These are phyloP conservation scores for Lasiodiplodia citricola DNA, from an alignment of 2,329 filamentous ascomycete genomes.

Conservation along the genomic window DNA sequence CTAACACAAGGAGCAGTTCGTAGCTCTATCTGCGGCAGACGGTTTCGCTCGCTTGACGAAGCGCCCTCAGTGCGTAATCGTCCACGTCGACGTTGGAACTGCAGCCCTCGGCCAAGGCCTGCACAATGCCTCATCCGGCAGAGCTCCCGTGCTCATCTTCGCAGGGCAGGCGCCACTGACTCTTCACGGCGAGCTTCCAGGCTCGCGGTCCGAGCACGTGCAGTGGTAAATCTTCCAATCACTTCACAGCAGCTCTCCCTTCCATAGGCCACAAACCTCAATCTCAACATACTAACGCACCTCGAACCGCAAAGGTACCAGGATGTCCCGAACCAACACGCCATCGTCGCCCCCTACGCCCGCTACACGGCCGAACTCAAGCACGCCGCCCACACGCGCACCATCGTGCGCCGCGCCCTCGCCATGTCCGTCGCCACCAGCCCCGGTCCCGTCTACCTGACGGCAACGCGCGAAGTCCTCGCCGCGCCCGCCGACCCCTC, in stretches of 20 bases:
- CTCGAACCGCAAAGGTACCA: slow-evolving; percentile 51
- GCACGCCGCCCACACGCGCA: slow-evolving; percentile 54
- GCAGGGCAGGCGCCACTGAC: slow-evolving; percentile 53
- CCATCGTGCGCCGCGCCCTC: slow-evolving; percentile 35
- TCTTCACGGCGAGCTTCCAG: slow-evolving; percentile 50
- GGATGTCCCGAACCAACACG: slow-evolving; percentile 80
- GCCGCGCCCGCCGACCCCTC: not conserved
- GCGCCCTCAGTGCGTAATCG: slow-evolving; percentile 76
- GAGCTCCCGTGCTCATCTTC: slow-evolving; percentile 46
- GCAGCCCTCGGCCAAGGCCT: slow-evolving; percentile 74
- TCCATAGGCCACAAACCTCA: not conserved
- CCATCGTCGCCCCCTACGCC: slow-evolving; percentile 83
- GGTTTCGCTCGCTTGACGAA: slow-evolving; percentile 58
- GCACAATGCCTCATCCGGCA: slow-evolving; percentile 60
- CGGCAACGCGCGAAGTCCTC: slow-evolving; percentile 31
- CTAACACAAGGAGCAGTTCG: not conserved
- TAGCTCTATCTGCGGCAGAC: slow-evolving; percentile 41
- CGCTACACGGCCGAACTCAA: slow-evolving; percentile 83
- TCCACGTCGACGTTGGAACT: slow-evolving; percentile 81
- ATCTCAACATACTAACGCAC: not conserved
- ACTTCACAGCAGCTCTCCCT: not conserved
- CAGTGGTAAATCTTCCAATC: slow-evolving; percentile 40
- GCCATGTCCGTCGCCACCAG: slow-evolving; percentile 36
- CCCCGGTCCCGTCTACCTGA: slow-evolving; percentile 34
- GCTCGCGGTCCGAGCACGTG: slow-evolving; percentile 45